These are phyloP conservation scores for Aspergillus persii DNA, from an alignment of 2,329 filamentous ascomycete genomes.

Conservation along the genomic window DNA sequence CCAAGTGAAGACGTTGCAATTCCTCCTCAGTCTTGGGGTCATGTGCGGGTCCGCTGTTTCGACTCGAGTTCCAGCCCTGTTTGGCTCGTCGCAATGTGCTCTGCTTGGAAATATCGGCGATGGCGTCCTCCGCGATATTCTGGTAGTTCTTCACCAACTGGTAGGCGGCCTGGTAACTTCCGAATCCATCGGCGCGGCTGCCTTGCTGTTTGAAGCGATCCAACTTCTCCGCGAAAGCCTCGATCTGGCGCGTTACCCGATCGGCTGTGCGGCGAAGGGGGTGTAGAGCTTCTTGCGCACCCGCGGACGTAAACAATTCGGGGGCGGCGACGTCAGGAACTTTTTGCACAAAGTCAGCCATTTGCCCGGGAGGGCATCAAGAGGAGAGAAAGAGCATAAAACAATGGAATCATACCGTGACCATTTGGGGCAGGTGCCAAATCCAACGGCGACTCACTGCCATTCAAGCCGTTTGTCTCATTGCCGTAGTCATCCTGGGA, in stretches of 20 bases:
- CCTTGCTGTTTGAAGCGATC: slow-evolving; percentile 67
- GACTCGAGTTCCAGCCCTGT: slow-evolving; percentile 27
- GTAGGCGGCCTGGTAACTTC: slow-evolving; percentile 62
- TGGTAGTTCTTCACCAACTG: slow-evolving; percentile 65
- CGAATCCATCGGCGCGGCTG: slow-evolving; percentile 51
- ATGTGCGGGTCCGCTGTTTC: slow-evolving; percentile 16
- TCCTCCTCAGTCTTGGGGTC: slow-evolving; percentile 32
- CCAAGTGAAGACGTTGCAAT: slow-evolving; percentile 67
- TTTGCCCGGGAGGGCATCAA: not conserved
- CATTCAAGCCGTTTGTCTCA: slow-evolving; percentile 30
- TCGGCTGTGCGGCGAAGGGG: slow-evolving; percentile 65
- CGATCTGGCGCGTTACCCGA: slow-evolving; percentile 74
- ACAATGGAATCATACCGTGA: slow-evolving; percentile 11
- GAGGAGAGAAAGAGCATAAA: not conserved
- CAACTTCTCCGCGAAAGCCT: slow-evolving; percentile 78
- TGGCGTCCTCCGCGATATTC: slow-evolving; percentile 53
- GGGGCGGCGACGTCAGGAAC: slow-evolving; percentile 23
- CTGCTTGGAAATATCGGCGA: slow-evolving; percentile 42
- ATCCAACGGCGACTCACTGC: slow-evolving; percentile 23
- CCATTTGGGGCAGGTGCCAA: slow-evolving; percentile 16
- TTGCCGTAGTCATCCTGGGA: slow-evolving; percentile 26
- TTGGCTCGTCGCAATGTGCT: slow-evolving; percentile 41
- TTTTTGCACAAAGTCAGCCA: slow-evolving; percentile 16
- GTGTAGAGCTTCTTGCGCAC: slow-evolving; percentile 53
- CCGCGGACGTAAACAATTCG: slow-evolving; percentile 44